Base-by-base conservation (phyloP, 164 flowering plant genomes). In the Tetracentron sinense region DNA sequence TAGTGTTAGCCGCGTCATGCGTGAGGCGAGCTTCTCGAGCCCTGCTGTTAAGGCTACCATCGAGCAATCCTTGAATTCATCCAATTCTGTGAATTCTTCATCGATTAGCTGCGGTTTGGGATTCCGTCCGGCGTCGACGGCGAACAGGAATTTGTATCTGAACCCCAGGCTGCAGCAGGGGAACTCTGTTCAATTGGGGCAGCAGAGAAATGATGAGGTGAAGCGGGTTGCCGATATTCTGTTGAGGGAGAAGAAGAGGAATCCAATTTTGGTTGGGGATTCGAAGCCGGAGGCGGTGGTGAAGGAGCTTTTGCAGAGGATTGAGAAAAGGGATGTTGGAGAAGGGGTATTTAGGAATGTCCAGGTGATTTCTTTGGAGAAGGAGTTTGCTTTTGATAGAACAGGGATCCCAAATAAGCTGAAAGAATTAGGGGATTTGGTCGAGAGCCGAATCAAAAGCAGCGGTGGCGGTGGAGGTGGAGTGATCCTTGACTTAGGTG, bases 11-110 rank as follows among this genome's bases (percentile, higher is more conserved):
- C 63, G 98, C 42, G 98, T 95, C 8, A 95, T 95, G 99, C 78
- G 97, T 1, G 99, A 95, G 55, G 99, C 99, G 0, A 85, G 97
- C 66, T 95, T 95, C 71, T 92, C 99, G 0, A 92, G 98, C 63
- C 96, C 99, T 0, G 97, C 97, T 0, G 97, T 95, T 1, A 95
- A 95, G 69, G 89, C 96, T 55, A 78, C 91, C 1, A 85, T 95
- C 29, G 99, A 95, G 58, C 96, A 90, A 64, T 74, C 89, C 1
- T 55, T 92, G 60, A 79, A 63, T 72, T 56, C 81, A 0, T 63
- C 78, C 0, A 52, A 23, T 29, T 54, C 87, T 0, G 58, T 50
- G 11, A 75, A 54, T 52, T 48, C 82, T 1, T 25, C 70, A 10
- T 38, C 84, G 1, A 64, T 74, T 12, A 77, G 74, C 21, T 62